A percentile compares a stretch with the other conserved stretches of the same genome.
phyloP scores from a whole-genome alignment of 73 alveolate genomes.

The Blepharisma japonicum region DNA sequence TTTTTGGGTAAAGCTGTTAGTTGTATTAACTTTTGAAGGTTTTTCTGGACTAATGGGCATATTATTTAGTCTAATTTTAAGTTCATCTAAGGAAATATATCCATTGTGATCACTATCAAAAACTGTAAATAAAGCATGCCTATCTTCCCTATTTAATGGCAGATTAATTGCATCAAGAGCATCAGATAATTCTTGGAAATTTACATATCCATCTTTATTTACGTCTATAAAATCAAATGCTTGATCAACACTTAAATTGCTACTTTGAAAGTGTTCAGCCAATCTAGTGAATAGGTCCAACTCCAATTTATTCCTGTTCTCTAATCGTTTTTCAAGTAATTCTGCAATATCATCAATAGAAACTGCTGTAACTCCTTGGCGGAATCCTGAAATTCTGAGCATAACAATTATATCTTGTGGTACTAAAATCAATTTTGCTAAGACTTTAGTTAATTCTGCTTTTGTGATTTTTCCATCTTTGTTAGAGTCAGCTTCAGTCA shows the following conservation, averaged over 20 bases:
- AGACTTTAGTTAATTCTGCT: neutral
- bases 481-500: conserved; percentile 3
- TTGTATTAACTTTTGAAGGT: no score
- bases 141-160: conserved; percentile 6
- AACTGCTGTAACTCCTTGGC: neutral
- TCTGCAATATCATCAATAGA: neutral
- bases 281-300: neutral
- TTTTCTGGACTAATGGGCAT: no score
- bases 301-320: neutral
- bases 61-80: neutral
- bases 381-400: neutral
- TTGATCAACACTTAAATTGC: neutral
- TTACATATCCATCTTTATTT: conserved; percentile 18
- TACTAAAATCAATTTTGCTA: neutral
- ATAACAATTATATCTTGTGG: conserved; percentile 19
- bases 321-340: neutral
- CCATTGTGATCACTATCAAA: conserved; percentile 26
- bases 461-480: conserved; percentile 6
- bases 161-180: conserved; percentile 4
- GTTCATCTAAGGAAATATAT: neutral
- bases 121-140: conserved; percentile 17
- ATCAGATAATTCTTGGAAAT: conserved; percentile 11
- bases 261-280: neutral
- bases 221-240: conserved; percentile 21
- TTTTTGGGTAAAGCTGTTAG: no score